These are phyloP conservation scores for Cercospora beticola DNA, from an alignment of 2,329 filamentous ascomycete genomes.

Conservation along the genomic window DNA sequence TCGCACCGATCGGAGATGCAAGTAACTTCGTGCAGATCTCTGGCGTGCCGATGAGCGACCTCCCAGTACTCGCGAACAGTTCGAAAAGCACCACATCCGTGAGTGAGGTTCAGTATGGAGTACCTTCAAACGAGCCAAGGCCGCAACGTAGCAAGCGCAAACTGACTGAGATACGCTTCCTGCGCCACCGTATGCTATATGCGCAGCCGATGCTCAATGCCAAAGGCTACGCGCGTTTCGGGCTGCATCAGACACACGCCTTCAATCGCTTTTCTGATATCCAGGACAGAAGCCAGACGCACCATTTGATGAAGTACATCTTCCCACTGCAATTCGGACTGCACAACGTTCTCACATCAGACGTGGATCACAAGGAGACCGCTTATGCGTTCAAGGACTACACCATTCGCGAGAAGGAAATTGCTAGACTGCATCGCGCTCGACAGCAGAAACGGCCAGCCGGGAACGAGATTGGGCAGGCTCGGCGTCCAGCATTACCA, in stretches of 20 bases:
- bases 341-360: constrained; percentile 86
- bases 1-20: constrained; percentile 60
- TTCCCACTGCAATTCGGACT: constrained; percentile 88
- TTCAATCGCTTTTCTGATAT: constrained; percentile 66
- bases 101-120: not conserved
- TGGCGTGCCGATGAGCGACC: constrained; percentile 62
- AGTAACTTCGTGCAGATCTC: constrained; percentile 75
- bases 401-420: constrained; percentile 80
- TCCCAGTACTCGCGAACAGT: constrained; percentile 25
- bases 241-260: constrained; percentile 79
- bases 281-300: constrained; percentile 54
- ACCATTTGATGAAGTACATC: constrained; percentile 83
- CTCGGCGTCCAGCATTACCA: constrained; percentile 53
- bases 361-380: constrained; percentile 63
- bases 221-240: constrained; percentile 66
- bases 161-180: constrained; percentile 61
- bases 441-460: not conserved
- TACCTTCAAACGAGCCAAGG: not conserved
- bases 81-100: too few relatives aligned
- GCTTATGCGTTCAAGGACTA: constrained; percentile 79
- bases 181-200: constrained; percentile 84
- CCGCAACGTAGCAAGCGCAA: constrained; percentile 9
- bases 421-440: constrained; percentile 41
- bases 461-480: not conserved
- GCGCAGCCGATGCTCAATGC: constrained; percentile 70